Percentiles rank a stretch among this genome's conserved stretches.
These are phyloP conservation scores for Chlorencoelia australis DNA, from an alignment of 2,329 filamentous ascomycete species.

Conservation along the genomic window DNA sequence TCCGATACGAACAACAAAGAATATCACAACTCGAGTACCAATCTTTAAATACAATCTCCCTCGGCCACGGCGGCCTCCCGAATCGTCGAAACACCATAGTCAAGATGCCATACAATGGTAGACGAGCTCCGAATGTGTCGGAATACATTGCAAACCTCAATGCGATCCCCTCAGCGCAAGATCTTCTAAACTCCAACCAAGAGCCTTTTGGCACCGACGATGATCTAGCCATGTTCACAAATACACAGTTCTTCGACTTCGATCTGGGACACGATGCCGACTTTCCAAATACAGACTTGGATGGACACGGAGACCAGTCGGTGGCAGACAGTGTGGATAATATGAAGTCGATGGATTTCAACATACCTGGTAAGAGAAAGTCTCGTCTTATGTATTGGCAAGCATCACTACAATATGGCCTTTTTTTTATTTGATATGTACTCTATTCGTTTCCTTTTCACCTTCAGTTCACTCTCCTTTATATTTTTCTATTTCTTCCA, in stretches of 20 bases:
- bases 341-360: conserved; percentile 14
- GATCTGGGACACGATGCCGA: conserved; percentile 54
- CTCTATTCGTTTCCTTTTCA: too few relatives aligned
- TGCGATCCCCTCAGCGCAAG: conserved; percentile 52
- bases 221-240: conserved; percentile 70
- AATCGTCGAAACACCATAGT: not conserved
- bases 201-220: conserved; percentile 54
- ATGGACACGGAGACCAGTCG: conserved; percentile 7
- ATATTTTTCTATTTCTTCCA: too few relatives aligned
- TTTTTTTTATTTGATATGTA: too few relatives aligned
- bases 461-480: too few relatives aligned
- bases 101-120: conserved; percentile 68
- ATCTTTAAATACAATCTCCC: too few relatives aligned
- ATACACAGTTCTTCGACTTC: conserved; percentile 73
- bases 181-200: conserved; percentile 42
- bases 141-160: conserved; percentile 85
- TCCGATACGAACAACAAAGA: too few relatives aligned
- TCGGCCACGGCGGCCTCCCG: not conserved
- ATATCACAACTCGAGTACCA: too few relatives aligned
- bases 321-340: conserved; percentile 10
- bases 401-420: too few relatives aligned
- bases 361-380: conserved; percentile 7
- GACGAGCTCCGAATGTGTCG: conserved; percentile 77
- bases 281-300: conserved; percentile 45
- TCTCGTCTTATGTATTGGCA: too few relatives aligned